phyloP scores from a whole-genome alignment of 2,329 filamentous ascomycete species.

The Colletotrichum siamense region DNA sequence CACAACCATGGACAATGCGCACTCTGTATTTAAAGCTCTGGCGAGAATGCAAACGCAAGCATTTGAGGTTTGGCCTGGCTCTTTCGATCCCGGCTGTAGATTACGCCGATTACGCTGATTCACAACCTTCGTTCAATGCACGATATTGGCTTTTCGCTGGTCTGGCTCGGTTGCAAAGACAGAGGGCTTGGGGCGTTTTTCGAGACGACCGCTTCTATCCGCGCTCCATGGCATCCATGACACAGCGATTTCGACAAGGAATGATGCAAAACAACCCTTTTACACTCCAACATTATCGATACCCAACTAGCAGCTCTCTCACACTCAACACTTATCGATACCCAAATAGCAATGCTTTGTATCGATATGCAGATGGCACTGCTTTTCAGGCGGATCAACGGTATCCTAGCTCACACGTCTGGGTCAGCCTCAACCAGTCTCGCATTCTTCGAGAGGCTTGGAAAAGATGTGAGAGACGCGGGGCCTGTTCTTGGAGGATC shows the following conservation, averaged over 20 bases:
- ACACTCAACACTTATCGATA: no score
- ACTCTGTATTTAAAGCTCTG: fast-evolving
- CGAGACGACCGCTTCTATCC: neutral
- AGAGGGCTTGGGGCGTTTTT: neutral
- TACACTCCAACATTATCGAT: fast-evolving
- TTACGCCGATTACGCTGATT: no score
- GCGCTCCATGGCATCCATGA: fast-evolving
- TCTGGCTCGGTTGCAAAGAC: neutral
- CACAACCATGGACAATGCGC: fast-evolving
- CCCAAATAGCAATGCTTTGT: no score
- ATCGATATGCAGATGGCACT: no score
- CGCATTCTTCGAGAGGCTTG: neutral
- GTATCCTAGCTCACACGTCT: no score
- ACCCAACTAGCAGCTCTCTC: no score
- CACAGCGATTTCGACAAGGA: neutral
- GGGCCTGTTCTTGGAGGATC: fast-evolving
- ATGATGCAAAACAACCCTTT: fast-evolving
- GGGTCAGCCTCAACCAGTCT: neutral
- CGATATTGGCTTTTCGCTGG: neutral
- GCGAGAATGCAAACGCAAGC: neutral
- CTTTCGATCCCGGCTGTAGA: fast-evolving
- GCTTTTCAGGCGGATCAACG: no score
- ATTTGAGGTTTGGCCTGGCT: fast-evolving
- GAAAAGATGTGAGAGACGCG: neutral
- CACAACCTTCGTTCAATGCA: no score